Base-by-base conservation (phyloP, 192 early-diverging fungal genomes). In the Mycoemilia scoparia region DNA sequence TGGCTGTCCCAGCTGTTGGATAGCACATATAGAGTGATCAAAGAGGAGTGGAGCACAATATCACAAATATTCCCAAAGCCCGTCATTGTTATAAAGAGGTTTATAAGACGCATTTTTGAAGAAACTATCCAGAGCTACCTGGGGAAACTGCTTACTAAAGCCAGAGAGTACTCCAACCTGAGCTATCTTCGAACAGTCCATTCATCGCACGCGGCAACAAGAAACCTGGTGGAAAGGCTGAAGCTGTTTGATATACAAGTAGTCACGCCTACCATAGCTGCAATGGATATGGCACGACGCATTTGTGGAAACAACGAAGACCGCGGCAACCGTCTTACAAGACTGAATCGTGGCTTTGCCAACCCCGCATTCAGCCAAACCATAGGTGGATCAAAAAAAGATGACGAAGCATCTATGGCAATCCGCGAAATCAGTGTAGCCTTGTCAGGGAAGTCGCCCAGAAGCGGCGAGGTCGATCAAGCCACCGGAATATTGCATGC, bases 1-100 rank as follows among this genome's bases (percentile, higher is more conserved):
- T 67, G 71, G 36, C 58, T 86, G 24, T 65, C 61, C 12, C 72
- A 75, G 36, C 60, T 96, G n/a, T 93, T 73, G 34, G 70, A 81
- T 16, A 84, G 88, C 28, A 84, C 93, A 14, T 61, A 76, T 21
- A 65, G 74, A 14, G 80, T 85, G 14, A 74, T 87, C 29, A 64
- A 74, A 32, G 57, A 81, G 41, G 93, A 98, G 57, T 93, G 86
- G 65, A 71, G 73, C 20, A 75, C 87, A 24, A 89, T 96, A 22
- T 82, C 76, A n/a, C 71, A 73, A 41, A 87, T 98, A 1, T 98
- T 98, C 40, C 87, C 91, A 13, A 82, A 93, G 35, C 75, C 88
- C 0, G 67, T 75, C 7, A 64, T 74, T 4, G 84, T 96, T 5
- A 84, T 95, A 69, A 84, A 93, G 67, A 77, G 79, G 32, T 84